A percentile compares a stretch with the other conserved stretches of the same genome.
phyloP scores from a whole-genome alignment of 2,329 filamentous ascomycete genomes.

The Penicillium sp. region DNA sequence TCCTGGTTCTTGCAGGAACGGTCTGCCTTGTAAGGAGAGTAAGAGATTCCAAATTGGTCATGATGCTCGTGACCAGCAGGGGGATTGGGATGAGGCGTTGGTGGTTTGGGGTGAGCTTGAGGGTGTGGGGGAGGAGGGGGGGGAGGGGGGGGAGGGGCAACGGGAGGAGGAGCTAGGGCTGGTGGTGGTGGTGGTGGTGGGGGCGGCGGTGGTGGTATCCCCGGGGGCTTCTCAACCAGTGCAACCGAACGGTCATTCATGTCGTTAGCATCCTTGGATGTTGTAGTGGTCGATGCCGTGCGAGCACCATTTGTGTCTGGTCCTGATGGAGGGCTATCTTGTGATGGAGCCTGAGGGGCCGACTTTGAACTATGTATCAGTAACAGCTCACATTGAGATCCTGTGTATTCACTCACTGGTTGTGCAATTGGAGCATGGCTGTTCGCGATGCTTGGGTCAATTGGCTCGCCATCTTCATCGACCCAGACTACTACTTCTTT shows the following conservation, averaged over 20 bases:
- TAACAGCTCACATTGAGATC: neutral
- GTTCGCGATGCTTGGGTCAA: conserved; percentile 45
- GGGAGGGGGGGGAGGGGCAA: conserved; percentile 39
- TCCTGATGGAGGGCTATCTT: neutral
- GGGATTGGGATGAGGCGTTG: conserved; percentile 1
- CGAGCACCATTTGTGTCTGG: neutral
- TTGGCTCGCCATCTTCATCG: conserved; percentile 56
- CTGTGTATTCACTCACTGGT: conserved; percentile 13
- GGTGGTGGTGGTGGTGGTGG: conserved; percentile 41
- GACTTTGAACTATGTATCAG: neutral
- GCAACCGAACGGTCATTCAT: neutral
- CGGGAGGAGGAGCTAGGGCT: conserved; percentile 35
- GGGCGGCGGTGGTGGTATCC: conserved; percentile 15
- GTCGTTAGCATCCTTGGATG: neutral
- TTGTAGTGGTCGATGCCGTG: neutral
- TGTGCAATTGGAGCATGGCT: conserved; percentile 26
- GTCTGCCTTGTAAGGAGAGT: conserved; percentile 59
- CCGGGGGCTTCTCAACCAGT: neutral
- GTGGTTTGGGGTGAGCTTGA: neutral
- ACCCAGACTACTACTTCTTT: conserved; percentile 61
- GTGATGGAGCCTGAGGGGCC: neutral
- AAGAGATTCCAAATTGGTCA: conserved; percentile 53
- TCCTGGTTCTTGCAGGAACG: conserved; percentile 66
- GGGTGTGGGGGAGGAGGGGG: conserved; percentile 5
- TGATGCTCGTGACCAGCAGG: conserved; percentile 9